phyloP scores from a whole-genome alignment of 495 filamentous ascomycete species.

The Recurvomyces mirabilis region DNA sequence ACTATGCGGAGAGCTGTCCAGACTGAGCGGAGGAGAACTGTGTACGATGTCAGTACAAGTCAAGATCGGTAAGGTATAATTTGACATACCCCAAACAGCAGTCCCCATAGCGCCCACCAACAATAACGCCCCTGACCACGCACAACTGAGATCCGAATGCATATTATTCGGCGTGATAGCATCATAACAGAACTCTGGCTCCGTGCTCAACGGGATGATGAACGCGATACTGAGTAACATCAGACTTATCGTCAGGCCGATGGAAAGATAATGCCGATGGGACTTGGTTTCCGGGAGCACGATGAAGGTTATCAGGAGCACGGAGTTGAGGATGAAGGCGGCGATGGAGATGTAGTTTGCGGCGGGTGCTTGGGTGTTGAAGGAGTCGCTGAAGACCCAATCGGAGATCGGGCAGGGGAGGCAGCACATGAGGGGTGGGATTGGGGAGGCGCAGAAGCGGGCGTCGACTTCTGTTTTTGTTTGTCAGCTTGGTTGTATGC shows the following conservation, averaged over 20 bases:
- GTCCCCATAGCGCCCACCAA: constrained; percentile 24
- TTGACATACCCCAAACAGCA: constrained; percentile 24
- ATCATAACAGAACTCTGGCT: constrained; percentile 27
- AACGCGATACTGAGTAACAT: constrained; percentile 21
- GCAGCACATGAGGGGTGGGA: constrained; percentile 22
- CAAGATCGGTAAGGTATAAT: background rate
- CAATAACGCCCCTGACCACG: constrained; percentile 29
- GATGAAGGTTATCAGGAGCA: constrained; percentile 30
- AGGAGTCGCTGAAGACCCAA: constrained; percentile 22
- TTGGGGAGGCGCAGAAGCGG: constrained; percentile 24
- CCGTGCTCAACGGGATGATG: constrained; percentile 25
- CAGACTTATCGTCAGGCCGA: constrained; percentile 23
- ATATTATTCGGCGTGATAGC: constrained; percentile 32
- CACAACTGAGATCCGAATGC: constrained; percentile 25
- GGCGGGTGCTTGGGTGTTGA: constrained; percentile 15
- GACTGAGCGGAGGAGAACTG: constrained; percentile 29
- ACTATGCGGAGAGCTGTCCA: constrained; percentile 33
- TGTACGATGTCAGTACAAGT: background rate
- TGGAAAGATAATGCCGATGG: constrained; percentile 30
- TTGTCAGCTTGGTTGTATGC: background rate
- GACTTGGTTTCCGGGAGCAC: constrained; percentile 26
- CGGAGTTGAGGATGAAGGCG: constrained; percentile 25
- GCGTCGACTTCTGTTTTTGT: constrained; percentile 22
- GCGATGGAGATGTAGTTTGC: constrained; percentile 27
- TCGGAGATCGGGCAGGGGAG: constrained; percentile 30